phyloP scores from a whole-genome alignment of 371 early-diverging fungal species.

The Mortierella sp. region DNA sequence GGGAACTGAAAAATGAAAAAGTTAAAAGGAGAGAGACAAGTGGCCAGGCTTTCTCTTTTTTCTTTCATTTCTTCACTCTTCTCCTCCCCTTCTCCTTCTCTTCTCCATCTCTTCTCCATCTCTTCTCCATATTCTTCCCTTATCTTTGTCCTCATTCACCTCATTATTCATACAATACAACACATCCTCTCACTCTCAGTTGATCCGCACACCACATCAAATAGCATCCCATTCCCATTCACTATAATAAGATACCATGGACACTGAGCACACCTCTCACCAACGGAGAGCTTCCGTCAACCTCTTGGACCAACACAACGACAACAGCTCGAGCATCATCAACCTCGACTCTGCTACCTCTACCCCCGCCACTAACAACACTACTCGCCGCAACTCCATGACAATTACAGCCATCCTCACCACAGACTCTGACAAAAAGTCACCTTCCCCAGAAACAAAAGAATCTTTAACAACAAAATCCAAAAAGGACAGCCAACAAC shows the following conservation, averaged over 20 bases:
- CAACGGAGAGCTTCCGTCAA: conserved; percentile 22
- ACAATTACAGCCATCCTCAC: conserved; percentile 23
- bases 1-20: not conserved
- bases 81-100: not conserved
- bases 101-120: not conserved
- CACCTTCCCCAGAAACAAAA: not conserved
- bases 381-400: conserved; percentile 20
- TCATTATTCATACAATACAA: not conserved
- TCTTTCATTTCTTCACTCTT: not conserved
- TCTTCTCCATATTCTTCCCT: not conserved
- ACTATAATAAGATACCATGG: not conserved
- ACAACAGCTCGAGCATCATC: conserved; percentile 7
- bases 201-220: not conserved
- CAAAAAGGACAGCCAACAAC: not conserved
- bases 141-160: not conserved
- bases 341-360: not conserved
- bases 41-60: not conserved
- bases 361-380: not conserved
- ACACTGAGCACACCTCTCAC: conserved; percentile 1
- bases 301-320: not conserved
- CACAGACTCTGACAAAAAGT: conserved; percentile 16
- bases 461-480: not conserved
- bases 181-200: not conserved
- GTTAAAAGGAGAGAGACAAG: not conserved
- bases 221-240: not conserved